Conservation (phyloP, 306 rosid genomes). For the Cucumis sativus region Cucumber_9930_V3 NC_026657.2:5966001-5966500, state of each 20-base stretch:
- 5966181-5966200: neutral
- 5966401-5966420: constrained; percentile 5
- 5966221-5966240: neutral
- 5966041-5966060: neutral
- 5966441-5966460: neutral
- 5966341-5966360: neutral
- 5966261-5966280: no score
- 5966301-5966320: neutral
- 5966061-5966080: neutral
- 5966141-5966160: neutral
- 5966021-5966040: neutral
- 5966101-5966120: neutral
- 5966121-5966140: no score
- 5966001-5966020: no score
- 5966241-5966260: neutral
- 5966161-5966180: neutral
- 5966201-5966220: neutral
- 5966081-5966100: neutral
- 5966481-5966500: neutral
- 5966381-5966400: neutral
- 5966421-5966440: neutral
- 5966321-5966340: neutral
- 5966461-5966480: neutral
- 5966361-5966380: neutral
- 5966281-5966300: neutral